phyloP scores from a whole-genome alignment of 768 basidiomycete species.

The Saitozyma sp. region DNA sequence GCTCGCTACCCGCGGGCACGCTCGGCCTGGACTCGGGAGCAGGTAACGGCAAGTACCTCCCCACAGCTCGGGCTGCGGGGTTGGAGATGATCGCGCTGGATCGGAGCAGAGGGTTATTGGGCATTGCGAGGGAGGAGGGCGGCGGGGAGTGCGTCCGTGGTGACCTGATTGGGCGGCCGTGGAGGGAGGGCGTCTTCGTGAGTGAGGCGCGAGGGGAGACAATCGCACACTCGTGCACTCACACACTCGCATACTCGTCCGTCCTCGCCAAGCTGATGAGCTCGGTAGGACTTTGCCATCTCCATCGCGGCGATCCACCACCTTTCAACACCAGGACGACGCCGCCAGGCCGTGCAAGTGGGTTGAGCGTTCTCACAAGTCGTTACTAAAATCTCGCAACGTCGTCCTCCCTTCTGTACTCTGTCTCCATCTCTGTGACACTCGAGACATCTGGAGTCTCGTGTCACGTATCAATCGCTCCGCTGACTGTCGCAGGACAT shows the following conservation, averaged over 20 bases:
- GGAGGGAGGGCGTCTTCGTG: conserved; percentile 81
- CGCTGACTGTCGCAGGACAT: conserved; percentile 19
- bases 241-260: no score
- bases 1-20: conserved; percentile 69
- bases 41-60: conserved; percentile 96
- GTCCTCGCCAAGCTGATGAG: no score
- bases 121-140: conserved; percentile 70
- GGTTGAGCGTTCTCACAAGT: conserved; percentile 4
- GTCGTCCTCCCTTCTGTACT: no score
- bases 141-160: conserved; percentile 65
- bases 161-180: conserved; percentile 68
- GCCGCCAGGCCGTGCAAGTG: conserved; percentile 91
- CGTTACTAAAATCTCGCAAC: not conserved
- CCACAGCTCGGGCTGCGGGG: conserved; percentile 62
- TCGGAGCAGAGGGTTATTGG: conserved; percentile 73
- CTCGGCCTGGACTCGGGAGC: conserved; percentile 92
- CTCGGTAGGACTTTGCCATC: conserved; percentile 83
- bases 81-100: conserved; percentile 81
- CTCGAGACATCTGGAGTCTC: no score
- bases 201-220: no score
- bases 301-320: conserved; percentile 98
- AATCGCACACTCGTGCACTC: no score
- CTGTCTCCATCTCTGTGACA: no score
- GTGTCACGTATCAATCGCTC: no score
- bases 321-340: conserved; percentile 66